phyloP scores from a whole-genome alignment of 495 filamentous ascomycete species.

The Neurospora intermedia region DNA sequence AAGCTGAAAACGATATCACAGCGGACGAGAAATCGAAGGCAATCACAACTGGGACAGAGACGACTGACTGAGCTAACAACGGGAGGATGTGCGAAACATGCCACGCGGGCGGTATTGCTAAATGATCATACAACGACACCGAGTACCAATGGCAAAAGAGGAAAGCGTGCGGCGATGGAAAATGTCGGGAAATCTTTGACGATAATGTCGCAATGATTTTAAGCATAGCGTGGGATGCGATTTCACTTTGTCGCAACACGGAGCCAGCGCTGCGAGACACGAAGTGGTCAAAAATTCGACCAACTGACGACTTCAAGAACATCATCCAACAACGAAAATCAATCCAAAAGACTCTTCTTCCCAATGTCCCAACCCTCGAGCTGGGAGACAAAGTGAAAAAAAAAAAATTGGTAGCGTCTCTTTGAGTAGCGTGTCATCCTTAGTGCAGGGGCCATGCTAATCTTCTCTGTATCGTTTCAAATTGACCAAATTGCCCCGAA shows the following conservation, averaged over 20 bases:
- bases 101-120: background rate
- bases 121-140: background rate
- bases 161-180: background rate
- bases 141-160: background rate
- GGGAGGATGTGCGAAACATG: too few species aligned
- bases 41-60: too few species aligned
- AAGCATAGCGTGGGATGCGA: too few species aligned
- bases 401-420: slow-evolving; percentile 86
- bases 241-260: too few species aligned
- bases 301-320: too few species aligned
- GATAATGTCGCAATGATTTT: too few species aligned
- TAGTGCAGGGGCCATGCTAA: slow-evolving; percentile 99
- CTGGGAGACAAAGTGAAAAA: slow-evolving; percentile 40
- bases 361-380: slow-evolving; percentile 12
- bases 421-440: slow-evolving; percentile 99
- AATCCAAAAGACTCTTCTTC: slow-evolving; percentile 11
- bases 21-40: background rate
- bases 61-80: too few species aligned
- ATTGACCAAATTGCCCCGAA: slow-evolving; percentile 29
- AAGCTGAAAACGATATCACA: background rate
- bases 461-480: slow-evolving; percentile 61
- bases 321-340: background rate
- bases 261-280: too few species aligned
- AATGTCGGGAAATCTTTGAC: too few species aligned
- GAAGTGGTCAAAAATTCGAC: too few species aligned